Evolutionary conservation across 805 yeast species (phyloP), one percentile per base, ranked within the genome.

Genomic region (Pichia sporocuriosa): DNA sequence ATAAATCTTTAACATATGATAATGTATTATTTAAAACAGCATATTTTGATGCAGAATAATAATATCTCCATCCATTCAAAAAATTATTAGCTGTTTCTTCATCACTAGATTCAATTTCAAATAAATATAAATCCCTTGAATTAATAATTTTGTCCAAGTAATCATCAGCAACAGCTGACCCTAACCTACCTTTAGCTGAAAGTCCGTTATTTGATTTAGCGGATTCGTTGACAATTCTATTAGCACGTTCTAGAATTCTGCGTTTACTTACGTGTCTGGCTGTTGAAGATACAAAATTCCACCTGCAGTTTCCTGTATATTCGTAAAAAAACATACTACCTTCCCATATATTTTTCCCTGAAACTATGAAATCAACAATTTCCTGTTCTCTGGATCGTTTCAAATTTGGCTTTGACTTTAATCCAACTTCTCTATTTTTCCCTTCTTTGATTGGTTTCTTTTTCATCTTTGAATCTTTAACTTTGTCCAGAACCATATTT

Each of bases 1-100:
- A 82, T 8, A 81, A 71, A 58, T 82, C 89, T 51, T 79, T 81
- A 30, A 79, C 79, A 49, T 68, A 66, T 8, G 57, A 46, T 1
- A 76, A 73, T 39, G 66, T 65, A 16, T 64, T 66, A 11, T 74
- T 70, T 34, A 82, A 63, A 15, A 81, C 87, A 2, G 87, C 89
- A 38, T 73, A 76, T 54, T 75, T 75, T 23, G 57, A 52, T 23
- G 72, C 61, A 6, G 60, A 52, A 30, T 60, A 53, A 50, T 78
- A 73, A 54, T 79, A 77, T 15, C 68, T 65, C 57, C 61, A 68
- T 26, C 72, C 54, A 32, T 60, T 57, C 23, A 52, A 47, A 54
- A 59, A 68, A 21, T 49, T 50, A 15, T 32, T 37, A 6, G 16
- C 26, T 17, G 43, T 38, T 16, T 46, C 60, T 55, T 35, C 44